Evolutionary conservation across 495 filamentous ascomycete genomes (phyloP), one percentile per base, ranked within the genome.

Genomic region (Annulohypoxylon maeteangense): DNA sequence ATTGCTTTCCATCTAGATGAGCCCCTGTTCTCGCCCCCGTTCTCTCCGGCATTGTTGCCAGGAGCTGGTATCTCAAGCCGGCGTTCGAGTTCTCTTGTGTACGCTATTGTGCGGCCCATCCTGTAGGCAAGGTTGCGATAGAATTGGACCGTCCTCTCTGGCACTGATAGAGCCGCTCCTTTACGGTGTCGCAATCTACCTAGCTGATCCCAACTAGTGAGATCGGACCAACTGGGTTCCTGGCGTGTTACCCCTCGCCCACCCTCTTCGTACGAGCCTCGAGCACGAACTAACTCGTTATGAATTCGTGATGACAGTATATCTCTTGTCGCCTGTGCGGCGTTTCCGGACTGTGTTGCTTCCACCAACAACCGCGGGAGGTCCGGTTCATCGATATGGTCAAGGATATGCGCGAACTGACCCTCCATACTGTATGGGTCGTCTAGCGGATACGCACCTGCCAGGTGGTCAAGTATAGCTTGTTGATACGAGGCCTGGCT

Each of bases 81-180:
- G 3, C 55, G 20, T 60, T 68, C 62, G 20, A 78, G 72, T 16
- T 61, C 48, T 27, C 62, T 51, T 10, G 58, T 63, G 53, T 78
- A 67, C 34, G 61, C 62, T 38, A 78, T 45, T 8, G 75, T 78
- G 32, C 68, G 66, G 10, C 75, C 75, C 74, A 75, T 74, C 8
- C 75, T 68, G 22, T 66, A 76, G 27, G 75, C 75, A 31, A 78
- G 58, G 10, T 76, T 78, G 27, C 75, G 74, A 32, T 76, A 71
- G 51, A 78, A 78, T 29, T 78, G 75, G 1, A 20, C 68, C 1
- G 75, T 78, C 59, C 27, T 76, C 51, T 76, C 74, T 0, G 75
- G 67, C 0, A 70, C 62, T 25, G 62, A 42, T 7, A 72, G 16
- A 14, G 14, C 3, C 11, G 1, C 7, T 5, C 1, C 20, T 45